Evolutionary conservation across 441 rosid genomes (phyloP), one percentile per base, ranked within the genome.

Genomic region (Erodium moschatum): DNA sequence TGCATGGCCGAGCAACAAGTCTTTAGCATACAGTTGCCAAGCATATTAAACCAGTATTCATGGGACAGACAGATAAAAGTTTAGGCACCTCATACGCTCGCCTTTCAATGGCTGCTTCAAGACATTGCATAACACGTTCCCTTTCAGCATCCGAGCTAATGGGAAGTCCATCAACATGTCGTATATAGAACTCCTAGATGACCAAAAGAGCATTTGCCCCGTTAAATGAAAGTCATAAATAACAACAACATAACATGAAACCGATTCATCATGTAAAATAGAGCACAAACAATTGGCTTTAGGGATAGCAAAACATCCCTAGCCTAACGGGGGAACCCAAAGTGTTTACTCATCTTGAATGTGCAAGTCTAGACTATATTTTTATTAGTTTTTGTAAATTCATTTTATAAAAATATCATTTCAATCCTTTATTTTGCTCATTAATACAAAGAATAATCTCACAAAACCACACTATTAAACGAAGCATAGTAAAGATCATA

Each of bases 61-160:
- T 24, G 27, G 27, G 27, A 0, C 27, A 24, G 27, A 24, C 6
- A 20, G n/a, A 8, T 18, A 54, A 10, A 20, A 62, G 24, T 18
- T 66, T 15, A 40, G 6, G 24, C 78, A 88, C 98, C 92, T 90
- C 92, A 2, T 79, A 86, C 31, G 84, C 88, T 68, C 98, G 81
- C 81, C 98, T 86, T 77, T 89, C 85, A 66, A 93, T 90, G 71
- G 97, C 98, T 58, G 97, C 98, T 85, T 85, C 89, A 29, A 93
- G 92, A 82, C 98, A 93, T 71, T 87, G 90, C 21, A 74, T 74
- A 11, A 93, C 87, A 44, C 98, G 91, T 18, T 87, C 92, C 78
- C 92, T 83, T 77, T 92, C 97, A 4, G 96, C 96, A 72, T 90
- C 96, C 0, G 94, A 90, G 78, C 89, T 86, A 67, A 92, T 74